These are phyloP conservation scores for Micractinium sp. DNA, from an alignment of 139 green algal genomes.

Conservation along the genomic window DNA sequence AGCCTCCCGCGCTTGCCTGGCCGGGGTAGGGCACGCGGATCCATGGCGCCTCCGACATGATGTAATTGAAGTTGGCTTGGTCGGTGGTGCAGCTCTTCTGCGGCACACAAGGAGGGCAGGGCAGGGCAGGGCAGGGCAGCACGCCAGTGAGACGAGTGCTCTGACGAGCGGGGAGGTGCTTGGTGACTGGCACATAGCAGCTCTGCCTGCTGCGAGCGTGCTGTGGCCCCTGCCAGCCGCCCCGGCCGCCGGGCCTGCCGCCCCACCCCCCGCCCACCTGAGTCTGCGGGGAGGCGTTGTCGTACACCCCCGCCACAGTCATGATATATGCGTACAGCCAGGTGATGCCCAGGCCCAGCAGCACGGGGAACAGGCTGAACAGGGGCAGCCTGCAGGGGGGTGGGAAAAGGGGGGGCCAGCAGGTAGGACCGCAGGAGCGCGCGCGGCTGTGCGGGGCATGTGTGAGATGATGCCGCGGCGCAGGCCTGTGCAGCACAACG, in stretches of 20 bases:
- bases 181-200: no score
- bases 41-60: slow-evolving; percentile 57
- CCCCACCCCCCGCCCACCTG: slow-evolving; percentile 27
- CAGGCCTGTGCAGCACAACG: neutral
- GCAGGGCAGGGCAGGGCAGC: neutral
- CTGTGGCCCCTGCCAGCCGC: no score
- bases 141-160: neutral
- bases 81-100: slow-evolving; percentile 22
- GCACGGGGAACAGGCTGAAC: slow-evolving; percentile 63
- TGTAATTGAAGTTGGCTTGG: slow-evolving; percentile 28
- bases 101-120: no score
- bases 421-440: neutral
- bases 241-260: neutral
- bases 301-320: slow-evolving; percentile 59
- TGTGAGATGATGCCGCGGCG: neutral
- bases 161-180: no score
- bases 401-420: neutral
- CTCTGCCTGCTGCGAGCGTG: no score
- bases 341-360: slow-evolving; percentile 48
- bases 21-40: slow-evolving; percentile 63
- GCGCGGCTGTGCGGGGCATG: neutral
- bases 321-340: slow-evolving; percentile 52
- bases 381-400: slow-evolving; percentile 41
- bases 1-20: neutral
- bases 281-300: slow-evolving; percentile 32